Evolutionary conservation across 2,329 filamentous ascomycete genomes (phyloP).

Genomic region (Xylariales sp.): DNA sequence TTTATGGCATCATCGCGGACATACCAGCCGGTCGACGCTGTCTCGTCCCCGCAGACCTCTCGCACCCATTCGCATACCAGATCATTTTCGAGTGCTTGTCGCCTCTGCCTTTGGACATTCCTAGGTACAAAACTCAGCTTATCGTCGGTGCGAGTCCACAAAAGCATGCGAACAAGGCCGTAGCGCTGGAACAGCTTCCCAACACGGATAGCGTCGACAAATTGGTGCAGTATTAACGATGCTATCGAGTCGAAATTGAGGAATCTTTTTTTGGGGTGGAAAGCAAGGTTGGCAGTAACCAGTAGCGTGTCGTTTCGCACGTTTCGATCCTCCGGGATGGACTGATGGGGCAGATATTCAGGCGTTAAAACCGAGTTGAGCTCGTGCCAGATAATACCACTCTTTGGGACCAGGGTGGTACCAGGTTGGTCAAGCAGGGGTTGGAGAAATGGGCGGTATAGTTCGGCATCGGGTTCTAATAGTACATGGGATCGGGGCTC

Average conservation of each 20-base stretch:
- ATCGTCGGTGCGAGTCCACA: conserved; percentile 75
- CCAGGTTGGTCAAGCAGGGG: conserved; percentile 64
- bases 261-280: conserved; percentile 62
- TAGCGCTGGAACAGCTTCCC: conserved; percentile 76
- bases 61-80: conserved; percentile 68
- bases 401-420: conserved; percentile 64
- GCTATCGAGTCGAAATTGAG: conserved; percentile 67
- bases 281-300: conserved; percentile 74
- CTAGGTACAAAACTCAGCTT: conserved; percentile 70
- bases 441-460: conserved; percentile 71
- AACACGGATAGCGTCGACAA: conserved; percentile 68
- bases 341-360: conserved; percentile 67
- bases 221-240: conserved; percentile 69
- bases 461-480: conserved; percentile 74
- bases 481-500: conserved; percentile 85
- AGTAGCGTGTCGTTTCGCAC: conserved; percentile 78
- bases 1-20: conserved; percentile 62
- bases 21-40: conserved; percentile 43
- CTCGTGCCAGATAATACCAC: conserved; percentile 70
- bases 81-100: conserved; percentile 69
- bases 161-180: conserved; percentile 81
- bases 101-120: conserved; percentile 64
- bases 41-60: conserved; percentile 64
- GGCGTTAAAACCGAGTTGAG: conserved; percentile 65
- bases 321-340: conserved; percentile 54